A percentile compares a stretch with the other conserved stretches of the same genome.
Conservation (phyloP, 2,329 filamentous ascomycete species). For the Calonectria hawksworthii region DNA sequence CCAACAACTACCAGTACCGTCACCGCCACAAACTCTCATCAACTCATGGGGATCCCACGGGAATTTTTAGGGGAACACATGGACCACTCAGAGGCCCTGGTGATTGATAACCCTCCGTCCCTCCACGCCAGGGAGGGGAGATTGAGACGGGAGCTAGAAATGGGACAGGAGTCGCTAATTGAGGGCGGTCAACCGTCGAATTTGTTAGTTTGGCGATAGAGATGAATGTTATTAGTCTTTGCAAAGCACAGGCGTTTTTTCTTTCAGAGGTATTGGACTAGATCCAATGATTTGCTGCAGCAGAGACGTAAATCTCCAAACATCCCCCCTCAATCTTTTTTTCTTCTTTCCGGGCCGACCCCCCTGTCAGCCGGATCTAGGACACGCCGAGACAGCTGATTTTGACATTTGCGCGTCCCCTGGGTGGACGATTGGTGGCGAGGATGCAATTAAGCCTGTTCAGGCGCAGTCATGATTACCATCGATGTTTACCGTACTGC, state of each 20-base stretch:
- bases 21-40: conserved; percentile 24
- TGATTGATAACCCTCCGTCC: conserved; percentile 20
- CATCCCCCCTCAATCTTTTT: neutral
- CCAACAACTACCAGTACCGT: conserved; percentile 19
- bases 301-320: neutral
- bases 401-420: conserved; percentile 39
- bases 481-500: conserved; percentile 27
- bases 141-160: conserved; percentile 11
- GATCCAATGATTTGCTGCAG: neutral
- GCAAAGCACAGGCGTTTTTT: neutral
- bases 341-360: neutral
- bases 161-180: conserved; percentile 21
- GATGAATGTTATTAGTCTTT: neutral
- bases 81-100: conserved; percentile 37
- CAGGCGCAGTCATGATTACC: conserved; percentile 19
- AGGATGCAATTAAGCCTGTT: conserved; percentile 11
- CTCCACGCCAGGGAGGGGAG: conserved; percentile 9
- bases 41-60: conserved; percentile 37
- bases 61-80: conserved; percentile 42
- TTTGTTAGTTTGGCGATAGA: neutral
- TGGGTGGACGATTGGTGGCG: conserved; percentile 38
- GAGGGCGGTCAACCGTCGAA: conserved; percentile 16
- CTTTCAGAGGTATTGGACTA: conserved; percentile 5
- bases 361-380: conserved; percentile 36
- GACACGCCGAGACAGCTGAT: conserved; percentile 40